A percentile compares a stretch with the other conserved stretches of the same genome.
These are phyloP conservation scores for Musa acuminata DNA, from an alignment of 176 grass and related monocot species.

Conservation along the genomic window DNA sequence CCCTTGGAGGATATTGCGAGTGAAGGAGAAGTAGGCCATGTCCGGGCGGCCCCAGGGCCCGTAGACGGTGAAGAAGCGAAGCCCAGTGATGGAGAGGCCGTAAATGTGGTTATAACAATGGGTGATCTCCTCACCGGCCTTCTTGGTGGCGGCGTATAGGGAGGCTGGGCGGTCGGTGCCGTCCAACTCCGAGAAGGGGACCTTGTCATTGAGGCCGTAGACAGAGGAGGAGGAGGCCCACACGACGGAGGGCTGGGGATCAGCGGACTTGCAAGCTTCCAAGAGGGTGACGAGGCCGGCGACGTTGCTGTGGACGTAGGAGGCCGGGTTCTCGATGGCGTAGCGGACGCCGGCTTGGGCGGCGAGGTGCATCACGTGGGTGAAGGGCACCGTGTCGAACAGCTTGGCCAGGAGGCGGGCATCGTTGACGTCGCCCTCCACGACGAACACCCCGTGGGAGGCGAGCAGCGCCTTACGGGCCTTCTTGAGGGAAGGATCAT, in stretches of 20 bases:
- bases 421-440: slow-evolving; percentile 93
- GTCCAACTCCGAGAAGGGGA: slow-evolving; percentile 66
- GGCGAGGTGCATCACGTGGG: no score
- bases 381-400: slow-evolving; percentile 41
- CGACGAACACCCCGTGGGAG: slow-evolving; percentile 56
- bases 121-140: slow-evolving; percentile 92
- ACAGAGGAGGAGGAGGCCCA: slow-evolving; percentile 49
- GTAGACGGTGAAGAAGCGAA: slow-evolving; percentile 88
- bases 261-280: slow-evolving; percentile 72
- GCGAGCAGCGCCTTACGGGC: slow-evolving; percentile 51
- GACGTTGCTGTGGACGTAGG: slow-evolving; percentile 82
- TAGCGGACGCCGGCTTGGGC: slow-evolving; percentile 61
- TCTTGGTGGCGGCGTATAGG: slow-evolving; percentile 91
- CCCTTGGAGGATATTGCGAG: slow-evolving; percentile 77
- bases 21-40: slow-evolving; percentile 95
- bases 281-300: slow-evolving; percentile 75
- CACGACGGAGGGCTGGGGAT: slow-evolving; percentile 75
- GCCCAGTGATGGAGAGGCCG: slow-evolving; percentile 67
- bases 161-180: slow-evolving; percentile 70
- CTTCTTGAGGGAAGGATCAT: slow-evolving; percentile 40
- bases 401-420: slow-evolving; percentile 58
- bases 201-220: slow-evolving; percentile 53
- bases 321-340: slow-evolving; percentile 70
- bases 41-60: slow-evolving; percentile 75
- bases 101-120: slow-evolving; percentile 97